phyloP scores from a whole-genome alignment of 2,329 filamentous ascomycete species.

The Lecanicillium sp. region DNA sequence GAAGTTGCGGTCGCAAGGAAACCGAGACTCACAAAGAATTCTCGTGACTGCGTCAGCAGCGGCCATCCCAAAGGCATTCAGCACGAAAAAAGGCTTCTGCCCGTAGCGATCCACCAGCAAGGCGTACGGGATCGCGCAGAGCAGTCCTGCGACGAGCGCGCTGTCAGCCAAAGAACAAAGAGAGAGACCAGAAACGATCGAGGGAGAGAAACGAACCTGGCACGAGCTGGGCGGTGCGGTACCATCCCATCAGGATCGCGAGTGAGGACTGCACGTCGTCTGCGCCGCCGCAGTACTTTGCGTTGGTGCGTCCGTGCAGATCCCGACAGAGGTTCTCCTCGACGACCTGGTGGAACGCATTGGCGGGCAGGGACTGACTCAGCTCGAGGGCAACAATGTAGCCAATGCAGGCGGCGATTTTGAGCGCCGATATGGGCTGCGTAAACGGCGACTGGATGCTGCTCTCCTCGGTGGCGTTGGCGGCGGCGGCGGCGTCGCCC shows the following conservation, averaged over 20 bases:
- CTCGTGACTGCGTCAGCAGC: not conserved
- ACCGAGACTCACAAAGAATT: not conserved
- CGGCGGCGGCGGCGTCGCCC: too few species aligned
- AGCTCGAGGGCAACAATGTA: not conserved
- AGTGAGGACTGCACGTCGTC: not conserved
- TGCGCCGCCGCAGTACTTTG: not conserved
- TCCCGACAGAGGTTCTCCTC: constrained; percentile 5
- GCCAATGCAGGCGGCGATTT: not conserved
- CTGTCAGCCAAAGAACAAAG: not conserved
- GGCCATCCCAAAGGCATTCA: not conserved
- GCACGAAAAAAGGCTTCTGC: not conserved
- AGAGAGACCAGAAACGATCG: not conserved
- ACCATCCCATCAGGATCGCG: not conserved
- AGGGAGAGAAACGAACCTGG: not conserved
- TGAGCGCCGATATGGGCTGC: too few species aligned
- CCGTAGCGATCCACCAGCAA: constrained; percentile 1
- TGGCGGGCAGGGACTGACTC: not conserved
- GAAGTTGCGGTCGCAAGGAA: not conserved
- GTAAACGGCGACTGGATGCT: too few species aligned
- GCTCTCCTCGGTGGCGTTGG: too few species aligned
- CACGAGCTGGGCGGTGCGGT: not conserved
- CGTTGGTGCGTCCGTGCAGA: not conserved
- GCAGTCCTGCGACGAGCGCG: not conserved
- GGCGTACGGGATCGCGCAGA: constrained; percentile 1
- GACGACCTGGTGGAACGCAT: not conserved